phyloP scores from a whole-genome alignment of 148 eudicot genomes.

The Rhododendron simsii region DNA sequence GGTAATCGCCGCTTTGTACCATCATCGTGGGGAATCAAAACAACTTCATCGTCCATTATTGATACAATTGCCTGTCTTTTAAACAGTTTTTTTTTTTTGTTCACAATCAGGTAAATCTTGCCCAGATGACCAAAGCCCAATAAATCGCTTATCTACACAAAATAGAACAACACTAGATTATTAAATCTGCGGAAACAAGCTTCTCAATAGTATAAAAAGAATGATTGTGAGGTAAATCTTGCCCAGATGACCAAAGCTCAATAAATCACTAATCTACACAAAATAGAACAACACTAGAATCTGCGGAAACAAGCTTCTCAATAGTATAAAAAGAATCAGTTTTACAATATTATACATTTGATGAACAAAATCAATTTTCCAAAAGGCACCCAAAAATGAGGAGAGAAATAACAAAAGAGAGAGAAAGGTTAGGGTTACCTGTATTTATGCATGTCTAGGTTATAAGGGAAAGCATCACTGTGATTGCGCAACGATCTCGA shows the following conservation, averaged over 20 bases:
- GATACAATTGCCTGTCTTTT: not conserved
- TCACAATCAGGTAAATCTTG: not conserved
- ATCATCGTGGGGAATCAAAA: not conserved
- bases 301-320: not conserved
- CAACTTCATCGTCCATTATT: not conserved
- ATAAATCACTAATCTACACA: no score
- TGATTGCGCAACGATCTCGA: not conserved
- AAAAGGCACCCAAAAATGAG: not conserved
- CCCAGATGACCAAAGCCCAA: not conserved
- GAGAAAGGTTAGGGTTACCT: not conserved
- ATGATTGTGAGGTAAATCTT: not conserved
- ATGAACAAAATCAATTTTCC: not conserved
- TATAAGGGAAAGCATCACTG: not conserved
- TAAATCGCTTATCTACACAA: not conserved
- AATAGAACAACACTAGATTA: not conserved
- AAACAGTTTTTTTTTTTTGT: not conserved
- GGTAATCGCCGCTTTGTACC: conserved; percentile 54
- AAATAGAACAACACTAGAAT: not conserved
- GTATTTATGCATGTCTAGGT: not conserved
- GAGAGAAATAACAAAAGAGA: not conserved
- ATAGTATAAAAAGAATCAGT: not conserved
- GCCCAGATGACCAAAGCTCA: no score
- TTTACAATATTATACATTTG: not conserved
- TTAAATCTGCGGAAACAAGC: not conserved
- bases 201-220: not conserved